Conservation (phyloP, 176 grass and related monocot species). For the Zoysia japonica region DNA sequence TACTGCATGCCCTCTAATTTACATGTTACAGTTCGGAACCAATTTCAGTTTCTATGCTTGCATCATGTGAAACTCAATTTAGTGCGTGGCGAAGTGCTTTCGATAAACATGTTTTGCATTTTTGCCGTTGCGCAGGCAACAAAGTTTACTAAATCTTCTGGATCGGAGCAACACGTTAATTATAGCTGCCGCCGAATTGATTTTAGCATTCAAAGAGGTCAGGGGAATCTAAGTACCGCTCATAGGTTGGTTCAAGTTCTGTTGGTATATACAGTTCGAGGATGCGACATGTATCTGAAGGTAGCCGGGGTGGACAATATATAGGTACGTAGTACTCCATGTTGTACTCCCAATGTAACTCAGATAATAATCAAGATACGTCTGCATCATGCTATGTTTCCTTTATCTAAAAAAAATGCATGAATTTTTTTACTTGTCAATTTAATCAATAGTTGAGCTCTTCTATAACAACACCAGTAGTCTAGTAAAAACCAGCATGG, state of each 20-base stretch:
- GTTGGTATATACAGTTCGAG: neutral
- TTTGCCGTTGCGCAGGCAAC: neutral
- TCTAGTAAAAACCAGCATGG: neutral
- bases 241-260: neutral
- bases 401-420: neutral
- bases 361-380: neutral
- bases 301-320: neutral
- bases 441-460: neutral
- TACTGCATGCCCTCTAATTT: neutral
- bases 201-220: conserved; percentile 1
- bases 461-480: neutral
- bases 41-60: neutral
- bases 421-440: neutral
- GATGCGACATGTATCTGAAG: neutral
- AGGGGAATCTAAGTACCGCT: neutral
- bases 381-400: neutral
- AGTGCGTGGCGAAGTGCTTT: too few relatives aligned
- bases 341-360: neutral
- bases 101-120: conserved; percentile 9
- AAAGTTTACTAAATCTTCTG: conserved; percentile 1
- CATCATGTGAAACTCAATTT: conserved; percentile 30
- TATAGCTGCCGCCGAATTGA: neutral
- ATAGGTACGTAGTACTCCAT: too few relatives aligned
- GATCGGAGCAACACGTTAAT: neutral
- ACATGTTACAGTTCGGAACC: neutral